Conservation (phyloP, 208 protist genomes). For the Borovskyia barvae region DNA sequence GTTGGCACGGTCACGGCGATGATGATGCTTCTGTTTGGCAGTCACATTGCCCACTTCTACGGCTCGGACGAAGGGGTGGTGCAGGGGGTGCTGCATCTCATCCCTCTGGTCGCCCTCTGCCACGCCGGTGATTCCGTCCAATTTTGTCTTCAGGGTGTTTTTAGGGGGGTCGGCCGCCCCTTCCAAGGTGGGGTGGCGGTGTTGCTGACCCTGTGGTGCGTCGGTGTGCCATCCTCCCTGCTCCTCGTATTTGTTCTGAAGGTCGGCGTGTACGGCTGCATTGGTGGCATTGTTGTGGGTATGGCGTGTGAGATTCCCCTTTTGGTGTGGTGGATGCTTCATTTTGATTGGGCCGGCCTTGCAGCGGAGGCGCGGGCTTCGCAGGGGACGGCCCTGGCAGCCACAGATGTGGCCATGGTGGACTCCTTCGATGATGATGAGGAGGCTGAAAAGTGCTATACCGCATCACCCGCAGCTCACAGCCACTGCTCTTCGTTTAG, state of each 20-base stretch:
- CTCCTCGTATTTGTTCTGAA: constrained; percentile 51
- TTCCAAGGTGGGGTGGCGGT: constrained; percentile 52
- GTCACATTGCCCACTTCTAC: constrained; percentile 50
- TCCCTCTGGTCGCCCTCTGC: constrained; percentile 51
- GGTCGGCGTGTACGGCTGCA: constrained; percentile 44
- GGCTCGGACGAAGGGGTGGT: constrained; percentile 35
- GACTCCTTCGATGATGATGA: not conserved
- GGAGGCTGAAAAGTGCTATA: too few species aligned
- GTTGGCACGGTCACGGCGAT: constrained; percentile 30
- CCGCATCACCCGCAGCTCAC: not conserved
- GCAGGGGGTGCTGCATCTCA: constrained; percentile 30
- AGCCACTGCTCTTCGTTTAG: constrained; percentile 9
- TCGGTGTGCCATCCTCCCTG: constrained; percentile 55
- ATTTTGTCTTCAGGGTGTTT: constrained; percentile 68
- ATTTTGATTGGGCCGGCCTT: constrained; percentile 56
- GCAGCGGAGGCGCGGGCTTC: constrained; percentile 26
- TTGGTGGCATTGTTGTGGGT: constrained; percentile 50
- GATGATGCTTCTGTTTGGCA: constrained; percentile 49
- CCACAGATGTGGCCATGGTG: constrained; percentile 19
- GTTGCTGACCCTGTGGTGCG: constrained; percentile 58
- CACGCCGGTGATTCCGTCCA: constrained; percentile 65
- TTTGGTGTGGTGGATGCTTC: constrained; percentile 39
- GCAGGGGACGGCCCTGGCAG: not conserved
- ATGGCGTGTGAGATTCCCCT: constrained; percentile 58
- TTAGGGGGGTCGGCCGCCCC: constrained; percentile 48